Base-by-base conservation (phyloP, 352 stramenopile species). In the Pythium rishiriense region DNA sequence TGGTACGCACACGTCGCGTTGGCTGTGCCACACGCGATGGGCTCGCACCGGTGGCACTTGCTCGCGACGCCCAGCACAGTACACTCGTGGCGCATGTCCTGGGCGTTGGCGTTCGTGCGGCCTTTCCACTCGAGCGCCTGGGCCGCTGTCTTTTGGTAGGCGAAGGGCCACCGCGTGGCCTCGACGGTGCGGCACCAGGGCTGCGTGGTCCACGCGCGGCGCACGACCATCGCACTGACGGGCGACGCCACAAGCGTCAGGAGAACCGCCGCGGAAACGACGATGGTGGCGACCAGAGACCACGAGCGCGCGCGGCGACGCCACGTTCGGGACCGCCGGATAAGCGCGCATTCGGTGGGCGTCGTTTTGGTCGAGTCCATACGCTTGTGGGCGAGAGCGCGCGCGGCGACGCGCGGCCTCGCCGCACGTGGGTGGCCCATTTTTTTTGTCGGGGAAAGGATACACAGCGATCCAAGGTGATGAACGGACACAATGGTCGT, bases 11-110 rank as follows among this genome's bases (percentile, higher is more conserved):
- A 98, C 22, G 58, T 75, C 33, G 79, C 49, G 19, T 60, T 69
- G 17, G 52, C 52, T 3, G 50, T 21, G 35, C 76, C 85, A 64
- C 95, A 98, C 4, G 62, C 73, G 54, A 98, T 95, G 28, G 94
- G 72, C 47, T 96, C 79, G 62, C 96, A 99, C 29, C 93, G 73
- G 58, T 98, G 94, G 68, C 96, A 99, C 72, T 98, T 98, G 70
- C 80, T 97, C 56, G 88, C 75, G 8, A 97, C 91, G 29, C 96
- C 96, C 7, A 88, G 87, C 10, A 85, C 78, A 10, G 79, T 68
- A 72, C 95, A 99, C 58, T 76, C 54, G 65, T 98, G 93, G n/a
- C 95, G 80, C 60, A 98, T 81, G 74, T 98, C 91, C 72, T 98
- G 94, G 21, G 65, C 51, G 64, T 97, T 98, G 0, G 77, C 74